These are phyloP conservation scores for Peronosclerospora sorghi DNA, from an alignment of 352 stramenopile genomes.

Conservation along the genomic window DNA sequence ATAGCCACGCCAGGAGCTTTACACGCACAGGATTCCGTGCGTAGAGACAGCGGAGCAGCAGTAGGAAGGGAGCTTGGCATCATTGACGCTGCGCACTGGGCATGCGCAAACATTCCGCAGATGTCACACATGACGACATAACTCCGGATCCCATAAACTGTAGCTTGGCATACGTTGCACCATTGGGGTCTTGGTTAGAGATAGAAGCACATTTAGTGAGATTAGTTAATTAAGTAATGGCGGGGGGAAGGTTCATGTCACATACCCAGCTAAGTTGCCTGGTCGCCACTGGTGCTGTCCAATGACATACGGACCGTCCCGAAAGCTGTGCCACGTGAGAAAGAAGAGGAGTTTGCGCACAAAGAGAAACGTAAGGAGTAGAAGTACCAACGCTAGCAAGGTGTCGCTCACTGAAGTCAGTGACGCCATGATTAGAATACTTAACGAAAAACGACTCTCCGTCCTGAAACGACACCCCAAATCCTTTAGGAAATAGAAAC, in stretches of 20 bases:
- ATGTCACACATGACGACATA: slow-evolving; percentile 81
- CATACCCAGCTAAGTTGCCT: slow-evolving; percentile 57
- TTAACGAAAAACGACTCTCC: slow-evolving; percentile 1
- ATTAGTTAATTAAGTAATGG: too few species aligned
- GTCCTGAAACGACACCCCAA: slow-evolving; percentile 3
- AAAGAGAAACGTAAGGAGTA: slow-evolving; percentile 43
- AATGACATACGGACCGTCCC: slow-evolving; percentile 57
- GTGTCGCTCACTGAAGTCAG: slow-evolving; percentile 51
- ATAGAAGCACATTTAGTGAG: too few species aligned
- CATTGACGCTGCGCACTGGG: slow-evolving; percentile 49
- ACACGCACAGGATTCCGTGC: slow-evolving; percentile 9
- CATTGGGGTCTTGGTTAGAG: slow-evolving; percentile 43
- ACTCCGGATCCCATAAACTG: slow-evolving; percentile 77
- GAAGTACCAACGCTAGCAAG: slow-evolving; percentile 31
- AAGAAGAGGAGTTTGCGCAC: slow-evolving; percentile 70
- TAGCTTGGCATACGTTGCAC: slow-evolving; percentile 73
- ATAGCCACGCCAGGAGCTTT: slow-evolving; percentile 17
- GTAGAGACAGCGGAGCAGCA: neutral
- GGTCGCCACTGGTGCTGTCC: slow-evolving; percentile 69
- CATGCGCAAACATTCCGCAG: slow-evolving; percentile 75
- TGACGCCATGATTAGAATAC: slow-evolving; percentile 15
- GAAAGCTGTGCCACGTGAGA: slow-evolving; percentile 74
- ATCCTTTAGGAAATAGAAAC: too few species aligned
- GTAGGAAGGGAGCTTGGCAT: slow-evolving; percentile 22
- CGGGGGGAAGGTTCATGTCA: too few species aligned